These are phyloP conservation scores for Dovyalis caffra DNA, from an alignment of 345 rosid species.

Conservation along the genomic window DNA sequence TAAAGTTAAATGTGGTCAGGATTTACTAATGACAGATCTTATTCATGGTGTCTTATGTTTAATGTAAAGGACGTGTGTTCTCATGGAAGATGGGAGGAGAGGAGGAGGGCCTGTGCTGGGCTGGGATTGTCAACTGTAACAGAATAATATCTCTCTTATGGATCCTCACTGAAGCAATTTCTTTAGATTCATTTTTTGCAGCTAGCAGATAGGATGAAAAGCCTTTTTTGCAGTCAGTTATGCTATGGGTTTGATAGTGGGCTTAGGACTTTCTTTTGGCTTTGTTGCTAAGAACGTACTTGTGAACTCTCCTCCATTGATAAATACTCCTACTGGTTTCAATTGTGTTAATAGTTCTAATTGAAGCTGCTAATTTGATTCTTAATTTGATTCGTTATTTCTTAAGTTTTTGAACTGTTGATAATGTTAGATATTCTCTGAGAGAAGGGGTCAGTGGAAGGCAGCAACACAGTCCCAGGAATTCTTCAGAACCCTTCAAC, in stretches of 20 bases:
- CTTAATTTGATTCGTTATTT: not conserved
- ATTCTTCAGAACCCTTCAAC: constrained; percentile 93
- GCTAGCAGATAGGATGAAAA: no score
- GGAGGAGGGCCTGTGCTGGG: not conserved
- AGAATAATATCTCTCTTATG: not conserved
- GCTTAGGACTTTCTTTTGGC: not conserved
- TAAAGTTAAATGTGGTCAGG: not conserved
- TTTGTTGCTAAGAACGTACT: not conserved
- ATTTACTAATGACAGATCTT: not conserved
- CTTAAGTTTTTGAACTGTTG: constrained; percentile 17
- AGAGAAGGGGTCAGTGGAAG: constrained; percentile 97
- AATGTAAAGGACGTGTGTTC: not conserved
- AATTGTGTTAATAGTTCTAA: not conserved
- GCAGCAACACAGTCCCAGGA: constrained; percentile 99
- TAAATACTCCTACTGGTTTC: not conserved
- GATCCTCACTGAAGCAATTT: no score
- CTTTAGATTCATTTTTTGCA: no score
- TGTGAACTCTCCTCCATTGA: not conserved
- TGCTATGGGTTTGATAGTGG: not conserved
- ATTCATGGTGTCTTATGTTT: not conserved
- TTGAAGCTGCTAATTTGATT: not conserved
- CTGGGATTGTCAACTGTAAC: not conserved
- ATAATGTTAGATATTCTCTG: constrained; percentile 71
- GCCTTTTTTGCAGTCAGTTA: not conserved
- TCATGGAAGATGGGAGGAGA: not conserved